These are phyloP conservation scores for Fusarium sp. DNA, from an alignment of 2,329 filamentous ascomycete genomes.

Conservation along the genomic window DNA sequence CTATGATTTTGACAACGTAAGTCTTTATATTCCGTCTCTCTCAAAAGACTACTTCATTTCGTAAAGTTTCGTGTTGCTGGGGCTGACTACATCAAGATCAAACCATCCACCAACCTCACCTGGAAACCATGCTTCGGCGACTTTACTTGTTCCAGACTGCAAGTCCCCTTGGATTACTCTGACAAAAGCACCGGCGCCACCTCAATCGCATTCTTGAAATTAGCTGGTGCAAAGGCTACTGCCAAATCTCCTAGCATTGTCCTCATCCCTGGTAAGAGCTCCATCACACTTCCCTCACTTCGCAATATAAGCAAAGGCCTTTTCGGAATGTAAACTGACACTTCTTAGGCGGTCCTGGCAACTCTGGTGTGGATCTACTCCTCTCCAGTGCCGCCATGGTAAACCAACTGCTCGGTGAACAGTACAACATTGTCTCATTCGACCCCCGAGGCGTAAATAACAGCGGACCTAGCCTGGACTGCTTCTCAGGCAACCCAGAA, in stretches of 20 bases:
- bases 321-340: background rate
- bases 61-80: too few species aligned
- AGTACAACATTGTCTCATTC: background rate
- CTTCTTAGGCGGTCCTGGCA: background rate
- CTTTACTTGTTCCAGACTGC: background rate
- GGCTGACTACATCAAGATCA: background rate
- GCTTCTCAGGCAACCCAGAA: background rate
- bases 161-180: background rate
- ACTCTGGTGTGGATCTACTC: background rate
- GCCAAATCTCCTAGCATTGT: background rate
- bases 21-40: background rate
- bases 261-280: background rate
- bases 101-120: background rate
- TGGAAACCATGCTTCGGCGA: constrained; percentile 1
- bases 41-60: too few species aligned
- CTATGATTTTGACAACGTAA: background rate
- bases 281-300: too few species aligned
- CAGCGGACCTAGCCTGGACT: background rate
- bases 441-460: background rate
- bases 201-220: background rate
- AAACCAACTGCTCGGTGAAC: background rate
- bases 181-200: background rate
- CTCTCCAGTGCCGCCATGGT: too few species aligned
- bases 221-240: constrained; percentile 1
- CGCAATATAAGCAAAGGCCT: background rate